Evolutionary conservation across 192 early-diverging fungal species (phyloP), one percentile per base, ranked within the genome.

Genomic region (Rhizophlyctis rosea): DNA sequence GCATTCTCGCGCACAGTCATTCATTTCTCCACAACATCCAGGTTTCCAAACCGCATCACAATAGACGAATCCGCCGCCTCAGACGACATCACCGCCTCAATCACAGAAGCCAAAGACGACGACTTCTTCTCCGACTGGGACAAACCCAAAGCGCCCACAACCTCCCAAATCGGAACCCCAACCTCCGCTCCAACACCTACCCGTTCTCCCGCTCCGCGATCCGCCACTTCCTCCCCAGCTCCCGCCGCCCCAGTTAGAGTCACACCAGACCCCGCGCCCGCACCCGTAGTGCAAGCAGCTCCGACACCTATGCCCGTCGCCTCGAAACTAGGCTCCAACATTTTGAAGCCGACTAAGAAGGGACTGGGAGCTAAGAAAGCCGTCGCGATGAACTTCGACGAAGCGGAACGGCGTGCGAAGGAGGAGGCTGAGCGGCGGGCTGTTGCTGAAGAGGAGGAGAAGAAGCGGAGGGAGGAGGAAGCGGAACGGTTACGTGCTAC

Each of bases 311-410:
- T 53, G 64, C 60, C 80, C 30, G 28, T 27, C 27, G 50, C 36
- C 7, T 18, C 65, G 18, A 47, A 36, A 24, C 48, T 56, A 18
- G 63, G 70, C 28, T 25, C 72, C 30, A 68, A 68, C 54, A 64
- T 68, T 32, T 54, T 74, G 33, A 57, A 64, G 16, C 39, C 60
- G 3, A 60, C 68, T 29, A 79, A 76, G 39, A 89, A 86, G 74
- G 88, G 88, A 59, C 77, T 95, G 2, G 96, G 96, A 25, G 93
- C 92, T 27, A 95, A 95, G 64, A 96, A 90, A 66, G 87, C 90
- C 2, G 87, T 77, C 35, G 72, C 76, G n/a, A 75, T 88, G 63
- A 90, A 91, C 73, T 97, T 97, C 85, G 96, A 96, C 58, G 90
- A 92, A 67, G 92, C 88, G 1, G 93, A 91, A 54, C 87, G 90